Evolutionary conservation across 768 basidiomycete species (phyloP), one percentile per base, ranked within the genome.

Genomic region (Calocybe indica): DNA sequence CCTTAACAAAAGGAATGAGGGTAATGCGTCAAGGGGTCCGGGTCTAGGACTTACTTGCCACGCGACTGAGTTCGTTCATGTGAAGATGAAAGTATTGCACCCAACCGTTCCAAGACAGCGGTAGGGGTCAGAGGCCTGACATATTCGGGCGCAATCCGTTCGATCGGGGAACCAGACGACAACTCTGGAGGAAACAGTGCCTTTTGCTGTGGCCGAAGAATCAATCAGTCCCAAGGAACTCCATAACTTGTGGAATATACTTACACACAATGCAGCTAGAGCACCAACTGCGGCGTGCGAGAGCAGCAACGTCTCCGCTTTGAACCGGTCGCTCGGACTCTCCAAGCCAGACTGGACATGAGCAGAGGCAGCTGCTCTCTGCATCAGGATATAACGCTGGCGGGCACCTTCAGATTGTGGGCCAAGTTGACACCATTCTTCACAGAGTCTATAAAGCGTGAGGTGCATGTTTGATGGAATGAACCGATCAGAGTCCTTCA

Each of bases 391-490:
- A 37, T 85, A 67, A 41, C 88, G 76, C 46, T 83, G 85, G 61
- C 82, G 85, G 35, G 79, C 76, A n/a, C 70, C 65, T 51, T 92
- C 88, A 1, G 80, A 74, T 55, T 88, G 82, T 30, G 81, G 76
- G 5, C 90, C 92, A 40, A 87, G 72, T 57, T 90, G 83, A 62
- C 92, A 95, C 93, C 93, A 96, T 57, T 93, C 91, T 63, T 94
- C 91, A 55, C 91, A 93, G 35, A 92, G 69, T 32, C 85, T 80
- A 65, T 89, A 95, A 31, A 95, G 65, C 2, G 84, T 76, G 6
- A 93, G 74, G 58, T 91, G 82, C 69, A 83, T 83, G 48, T 87
- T 79, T 5, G 76, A 69, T 1, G 87, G 82, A 44, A 88, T 79
- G 59, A 90, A 89, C 5, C 83, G 74, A 44, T 92, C 90, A 1